Evolutionary conservation across 2,329 filamentous ascomycete genomes (phyloP).

Genomic region (Clarireedia paspali): DNA sequence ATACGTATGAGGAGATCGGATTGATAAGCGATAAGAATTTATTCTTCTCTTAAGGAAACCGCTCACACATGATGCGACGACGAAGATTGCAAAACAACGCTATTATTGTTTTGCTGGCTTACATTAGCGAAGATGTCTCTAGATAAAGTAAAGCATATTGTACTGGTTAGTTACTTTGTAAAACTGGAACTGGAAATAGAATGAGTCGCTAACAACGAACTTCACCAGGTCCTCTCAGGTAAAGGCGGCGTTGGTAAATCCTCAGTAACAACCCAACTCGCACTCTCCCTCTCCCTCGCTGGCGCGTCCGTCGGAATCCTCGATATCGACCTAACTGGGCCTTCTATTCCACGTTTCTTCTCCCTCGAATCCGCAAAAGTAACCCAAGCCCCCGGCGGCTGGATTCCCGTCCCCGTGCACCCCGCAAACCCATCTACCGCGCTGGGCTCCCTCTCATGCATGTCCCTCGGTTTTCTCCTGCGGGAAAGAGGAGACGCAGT

Average conservation of each 20-base stretch:
- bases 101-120: background rate
- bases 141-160: conserved; percentile 65
- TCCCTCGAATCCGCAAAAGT: conserved; percentile 85
- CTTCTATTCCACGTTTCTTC: conserved; percentile 92
- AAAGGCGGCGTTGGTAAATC: conserved; percentile 99
- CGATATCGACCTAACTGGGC: conserved; percentile 92
- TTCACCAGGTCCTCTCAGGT: conserved; percentile 66
- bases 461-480: conserved; percentile 90
- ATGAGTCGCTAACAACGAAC: conserved; percentile 9
- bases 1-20: conserved; percentile 6
- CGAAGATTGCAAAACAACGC: background rate
- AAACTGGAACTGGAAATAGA: background rate
- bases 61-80: background rate
- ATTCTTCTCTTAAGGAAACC: background rate
- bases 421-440: conserved; percentile 40
- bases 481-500: conserved; percentile 80
- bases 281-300: conserved; percentile 75
- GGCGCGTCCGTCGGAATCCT: conserved; percentile 90
- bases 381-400: conserved; percentile 82
- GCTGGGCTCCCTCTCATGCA: conserved; percentile 65
- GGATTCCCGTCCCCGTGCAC: conserved; percentile 84
- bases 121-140: conserved; percentile 48
- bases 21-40: conserved; percentile 28
- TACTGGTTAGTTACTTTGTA: conserved; percentile 48
- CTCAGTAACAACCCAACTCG: conserved; percentile 92